phyloP scores from a whole-genome alignment of 1,284 basidiomycete genomes.

The Rhodotorula mucilaginosa region DNA sequence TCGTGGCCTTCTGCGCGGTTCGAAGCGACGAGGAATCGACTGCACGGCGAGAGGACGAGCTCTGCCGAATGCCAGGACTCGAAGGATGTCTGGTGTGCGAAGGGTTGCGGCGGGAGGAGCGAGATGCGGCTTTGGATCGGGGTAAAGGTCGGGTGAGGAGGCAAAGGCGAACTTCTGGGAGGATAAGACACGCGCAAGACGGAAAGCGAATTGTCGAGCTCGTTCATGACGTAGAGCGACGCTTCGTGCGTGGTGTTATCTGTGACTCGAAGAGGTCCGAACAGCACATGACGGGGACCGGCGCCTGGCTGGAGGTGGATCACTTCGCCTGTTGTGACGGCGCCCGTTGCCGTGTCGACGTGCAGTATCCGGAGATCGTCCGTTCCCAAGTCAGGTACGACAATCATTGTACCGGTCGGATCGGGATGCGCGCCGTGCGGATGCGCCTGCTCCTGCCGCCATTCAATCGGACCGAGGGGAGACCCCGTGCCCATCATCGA shows the following conservation, averaged over 20 bases:
- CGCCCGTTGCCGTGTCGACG: neutral
- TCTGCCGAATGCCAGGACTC: slow-evolving; percentile 34
- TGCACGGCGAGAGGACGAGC: slow-evolving; percentile 23
- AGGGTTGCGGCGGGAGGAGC: slow-evolving; percentile 19
- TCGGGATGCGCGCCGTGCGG: slow-evolving; percentile 37
- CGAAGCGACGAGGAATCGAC: slow-evolving; percentile 21
- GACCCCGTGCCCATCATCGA: neutral
- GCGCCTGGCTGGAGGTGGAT: slow-evolving; percentile 6
- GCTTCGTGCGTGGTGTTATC: neutral
- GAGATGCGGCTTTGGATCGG: slow-evolving; percentile 29
- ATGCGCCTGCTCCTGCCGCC: slow-evolving; percentile 30
- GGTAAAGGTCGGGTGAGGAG: slow-evolving; percentile 16
- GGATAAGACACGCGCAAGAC: slow-evolving; percentile 24
- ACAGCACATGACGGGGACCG: slow-evolving; percentile 36
- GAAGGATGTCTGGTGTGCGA: slow-evolving; percentile 27
- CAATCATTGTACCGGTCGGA: slow-evolving; percentile 12
- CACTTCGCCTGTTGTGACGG: slow-evolving; percentile 5
- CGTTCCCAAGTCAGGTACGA: slow-evolving; percentile 37
- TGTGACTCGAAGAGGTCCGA: neutral
- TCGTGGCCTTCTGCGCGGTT: slow-evolving; percentile 39
- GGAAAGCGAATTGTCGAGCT: slow-evolving; percentile 33
- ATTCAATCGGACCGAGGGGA: slow-evolving; percentile 10
- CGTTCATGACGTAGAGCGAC: slow-evolving; percentile 35
- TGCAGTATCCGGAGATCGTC: slow-evolving; percentile 25
- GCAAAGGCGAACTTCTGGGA: neutral